A percentile compares a stretch with the other conserved stretches of the same genome.
These are phyloP conservation scores for Arxiozyma bovina DNA, from an alignment of 1,139 yeast genomes.

Conservation along the genomic window DNA sequence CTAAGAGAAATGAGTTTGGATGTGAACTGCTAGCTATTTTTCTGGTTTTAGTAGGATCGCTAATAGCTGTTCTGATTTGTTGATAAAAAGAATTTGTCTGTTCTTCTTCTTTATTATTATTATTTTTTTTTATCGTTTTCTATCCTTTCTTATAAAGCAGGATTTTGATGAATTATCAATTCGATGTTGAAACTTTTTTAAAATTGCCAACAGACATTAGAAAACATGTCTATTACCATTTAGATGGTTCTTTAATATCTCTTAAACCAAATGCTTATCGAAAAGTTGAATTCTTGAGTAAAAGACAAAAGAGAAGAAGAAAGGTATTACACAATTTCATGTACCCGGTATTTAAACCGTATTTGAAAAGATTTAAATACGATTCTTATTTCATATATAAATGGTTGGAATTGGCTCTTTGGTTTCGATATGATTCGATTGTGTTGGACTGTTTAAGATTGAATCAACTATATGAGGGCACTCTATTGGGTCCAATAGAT, in stretches of 20 bases:
- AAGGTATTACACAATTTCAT: background rate
- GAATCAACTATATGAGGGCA: constrained; percentile 21
- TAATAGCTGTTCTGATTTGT: too few relatives aligned
- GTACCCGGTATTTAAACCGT: constrained; percentile 13
- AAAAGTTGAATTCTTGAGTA: background rate
- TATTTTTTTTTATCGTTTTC: too few relatives aligned
- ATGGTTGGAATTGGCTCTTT: constrained; percentile 23
- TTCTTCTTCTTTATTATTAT: too few relatives aligned
- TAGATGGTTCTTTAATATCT: constrained; percentile 17
- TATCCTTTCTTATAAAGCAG: too few relatives aligned
- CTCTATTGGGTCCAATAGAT: constrained; percentile 18
- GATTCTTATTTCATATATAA: constrained; percentile 15
- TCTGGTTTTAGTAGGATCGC: too few relatives aligned
- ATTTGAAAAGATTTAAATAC: constrained; percentile 7
- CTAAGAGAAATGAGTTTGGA: too few relatives aligned
- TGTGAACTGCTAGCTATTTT: too few relatives aligned
- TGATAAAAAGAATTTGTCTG: too few relatives aligned
- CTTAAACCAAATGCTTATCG: constrained; percentile 5
- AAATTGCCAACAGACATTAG: constrained; percentile 22
- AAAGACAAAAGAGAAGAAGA: background rate
- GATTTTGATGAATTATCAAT: background rate
- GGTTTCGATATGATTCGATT: constrained; percentile 27
- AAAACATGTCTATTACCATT: constrained; percentile 20
- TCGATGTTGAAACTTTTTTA: constrained; percentile 18
- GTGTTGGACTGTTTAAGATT: constrained; percentile 25